Evolutionary conservation across 345 rosid species (phyloP).

Genomic region (Arabis alpina): DNA sequence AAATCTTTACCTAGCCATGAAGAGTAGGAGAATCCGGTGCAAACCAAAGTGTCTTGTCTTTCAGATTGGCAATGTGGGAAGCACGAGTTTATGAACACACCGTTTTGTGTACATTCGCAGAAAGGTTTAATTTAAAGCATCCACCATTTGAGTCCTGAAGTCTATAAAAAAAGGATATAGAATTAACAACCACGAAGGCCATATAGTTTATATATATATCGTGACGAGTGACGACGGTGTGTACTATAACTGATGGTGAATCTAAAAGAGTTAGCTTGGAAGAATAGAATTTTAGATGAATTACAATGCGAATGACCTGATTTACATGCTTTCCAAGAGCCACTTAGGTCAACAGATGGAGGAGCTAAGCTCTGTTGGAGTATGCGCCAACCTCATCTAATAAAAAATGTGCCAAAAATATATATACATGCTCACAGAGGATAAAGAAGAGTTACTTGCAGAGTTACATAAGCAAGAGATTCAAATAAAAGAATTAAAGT

Average conservation of each 20-base stretch:
- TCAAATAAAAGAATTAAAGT: too few species aligned
- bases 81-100: conserved; percentile 87
- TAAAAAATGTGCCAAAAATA: too few species aligned
- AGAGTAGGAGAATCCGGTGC: conserved; percentile 71
- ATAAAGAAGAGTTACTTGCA: too few species aligned
- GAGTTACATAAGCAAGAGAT: too few species aligned
- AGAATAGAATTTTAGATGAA: conserved; percentile 58
- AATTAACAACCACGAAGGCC: background rate
- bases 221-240: background rate
- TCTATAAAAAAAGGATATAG: conserved; percentile 47
- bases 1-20: conserved; percentile 53
- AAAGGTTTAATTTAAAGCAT: conserved; percentile 51
- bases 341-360: conserved; percentile 61
- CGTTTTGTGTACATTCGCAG: conserved; percentile 57
- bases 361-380: conserved; percentile 61
- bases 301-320: conserved; percentile 57
- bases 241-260: background rate
- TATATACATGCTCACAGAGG: too few species aligned
- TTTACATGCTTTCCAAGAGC: conserved; percentile 66
- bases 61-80: conserved; percentile 93
- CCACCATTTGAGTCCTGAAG: conserved; percentile 79
- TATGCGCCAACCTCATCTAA: too few species aligned
- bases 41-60: conserved; percentile 82
- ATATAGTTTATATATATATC: background rate
- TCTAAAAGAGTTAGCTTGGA: conserved; percentile 53